Conservation (phyloP, 768 basidiomycete genomes). For the Trametopsis cervina region DNA sequence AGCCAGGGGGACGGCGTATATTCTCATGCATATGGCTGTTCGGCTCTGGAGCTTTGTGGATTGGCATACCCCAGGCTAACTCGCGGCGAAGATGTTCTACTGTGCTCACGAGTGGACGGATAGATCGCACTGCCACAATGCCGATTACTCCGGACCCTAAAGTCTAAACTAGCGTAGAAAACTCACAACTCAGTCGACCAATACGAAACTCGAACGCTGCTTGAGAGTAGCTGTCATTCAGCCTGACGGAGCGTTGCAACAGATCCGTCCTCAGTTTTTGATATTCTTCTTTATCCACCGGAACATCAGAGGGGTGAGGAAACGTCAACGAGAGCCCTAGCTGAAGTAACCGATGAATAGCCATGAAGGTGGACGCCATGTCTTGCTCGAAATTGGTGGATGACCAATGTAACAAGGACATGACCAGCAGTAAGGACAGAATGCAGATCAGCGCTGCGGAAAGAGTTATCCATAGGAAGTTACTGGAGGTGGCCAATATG, state of each 20-base stretch:
- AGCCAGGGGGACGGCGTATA: background rate
- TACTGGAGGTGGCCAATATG: constrained; percentile 21
- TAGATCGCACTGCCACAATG: constrained; percentile 28
- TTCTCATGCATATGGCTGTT: background rate
- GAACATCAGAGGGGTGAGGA: constrained; percentile 10
- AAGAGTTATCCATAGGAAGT: constrained; percentile 36
- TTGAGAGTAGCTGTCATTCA: constrained; percentile 36
- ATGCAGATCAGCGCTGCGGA: constrained; percentile 32
- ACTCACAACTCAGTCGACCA: constrained; percentile 36
- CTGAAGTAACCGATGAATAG: constrained; percentile 28
- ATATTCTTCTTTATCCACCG: constrained; percentile 11
- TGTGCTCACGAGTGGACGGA: constrained; percentile 36
- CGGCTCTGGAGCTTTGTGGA: constrained; percentile 8
- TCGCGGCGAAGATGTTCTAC: constrained; percentile 41
- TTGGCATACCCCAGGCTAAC: constrained; percentile 34
- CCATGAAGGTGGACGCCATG: constrained; percentile 28
- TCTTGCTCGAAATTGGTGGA: constrained; percentile 37
- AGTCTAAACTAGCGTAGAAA: background rate
- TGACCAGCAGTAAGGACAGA: constrained; percentile 29
- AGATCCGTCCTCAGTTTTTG: constrained; percentile 23
- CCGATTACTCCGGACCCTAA: background rate
- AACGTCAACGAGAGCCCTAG: constrained; percentile 25
- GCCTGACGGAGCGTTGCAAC: constrained; percentile 28
- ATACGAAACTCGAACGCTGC: constrained; percentile 40
- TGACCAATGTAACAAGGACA: constrained; percentile 35